Evolutionary conservation across 768 basidiomycete species (phyloP).

Genomic region (Auriculariales sp.): DNA sequence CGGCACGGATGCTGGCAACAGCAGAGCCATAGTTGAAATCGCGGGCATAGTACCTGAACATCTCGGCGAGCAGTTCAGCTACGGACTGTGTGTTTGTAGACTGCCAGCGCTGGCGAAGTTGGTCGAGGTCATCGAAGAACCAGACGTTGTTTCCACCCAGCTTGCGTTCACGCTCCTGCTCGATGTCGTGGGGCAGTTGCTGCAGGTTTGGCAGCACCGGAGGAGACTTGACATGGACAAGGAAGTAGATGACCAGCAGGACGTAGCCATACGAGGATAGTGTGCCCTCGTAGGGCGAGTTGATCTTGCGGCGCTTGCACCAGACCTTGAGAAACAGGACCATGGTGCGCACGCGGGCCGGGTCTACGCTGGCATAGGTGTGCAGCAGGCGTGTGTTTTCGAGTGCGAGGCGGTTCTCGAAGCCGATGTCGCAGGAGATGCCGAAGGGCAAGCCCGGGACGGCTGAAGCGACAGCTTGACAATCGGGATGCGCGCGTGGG

Average conservation of each 20-base stretch:
- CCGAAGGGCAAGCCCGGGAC: slow-evolving; percentile 69
- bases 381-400: slow-evolving; percentile 93
- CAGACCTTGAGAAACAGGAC: slow-evolving; percentile 98
- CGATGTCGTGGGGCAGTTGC: slow-evolving; percentile 60
- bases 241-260: slow-evolving; percentile 93
- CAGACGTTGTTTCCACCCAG: slow-evolving; percentile 73
- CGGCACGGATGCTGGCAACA: slow-evolving; percentile 82
- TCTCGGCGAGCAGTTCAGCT: slow-evolving; percentile 94
- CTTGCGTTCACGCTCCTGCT: slow-evolving; percentile 14
- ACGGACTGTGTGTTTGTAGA: slow-evolving; percentile 88
- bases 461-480: slow-evolving; percentile 91
- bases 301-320: slow-evolving; percentile 97
- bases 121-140: slow-evolving; percentile 97
- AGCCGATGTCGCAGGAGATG: slow-evolving; percentile 96
- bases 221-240: slow-evolving; percentile 94
- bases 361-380: slow-evolving; percentile 96
- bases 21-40: slow-evolving; percentile 87
- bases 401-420: slow-evolving; percentile 90
- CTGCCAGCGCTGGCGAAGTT: slow-evolving; percentile 81
- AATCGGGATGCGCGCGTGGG: slow-evolving; percentile 97
- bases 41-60: slow-evolving; percentile 91
- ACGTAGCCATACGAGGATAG: slow-evolving; percentile 96
- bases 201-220: slow-evolving; percentile 93
- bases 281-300: slow-evolving; percentile 94
- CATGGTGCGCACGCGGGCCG: slow-evolving; percentile 80